Conservation (phyloP, 306 rosid genomes). For the Cucurbita maxima region DNA sequence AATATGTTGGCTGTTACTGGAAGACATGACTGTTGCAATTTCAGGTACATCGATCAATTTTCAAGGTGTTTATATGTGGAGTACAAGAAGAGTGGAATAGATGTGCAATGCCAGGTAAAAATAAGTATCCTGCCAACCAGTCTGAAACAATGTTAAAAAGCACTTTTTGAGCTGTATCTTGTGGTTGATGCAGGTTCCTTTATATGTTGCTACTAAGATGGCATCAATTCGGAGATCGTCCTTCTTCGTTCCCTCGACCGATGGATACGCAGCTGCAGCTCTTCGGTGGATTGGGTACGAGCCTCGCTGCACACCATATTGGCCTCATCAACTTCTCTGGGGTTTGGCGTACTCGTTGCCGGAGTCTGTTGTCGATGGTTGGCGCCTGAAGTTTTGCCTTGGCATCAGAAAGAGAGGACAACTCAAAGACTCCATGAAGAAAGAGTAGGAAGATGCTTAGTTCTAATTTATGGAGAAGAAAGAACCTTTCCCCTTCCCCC, state of each 20-base stretch:
- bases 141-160: background rate
- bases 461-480: background rate
- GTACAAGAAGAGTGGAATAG: constrained; percentile 87
- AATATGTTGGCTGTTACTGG: background rate
- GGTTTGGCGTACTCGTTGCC: constrained; percentile 47
- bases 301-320: constrained; percentile 91
- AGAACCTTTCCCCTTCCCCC: background rate
- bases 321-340: constrained; percentile 89
- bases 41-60: constrained; percentile 89
- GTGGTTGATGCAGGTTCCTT: constrained; percentile 44
- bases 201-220: constrained; percentile 97
- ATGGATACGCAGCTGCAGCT: constrained; percentile 66
- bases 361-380: constrained; percentile 41
- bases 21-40: background rate
- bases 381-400: constrained; percentile 65
- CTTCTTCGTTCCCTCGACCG: constrained; percentile 76
- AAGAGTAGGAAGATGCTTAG: background rate
- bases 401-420: constrained; percentile 74
- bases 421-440: constrained; percentile 49
- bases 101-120: constrained; percentile 95
- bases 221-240: constrained; percentile 85
- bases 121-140: background rate
- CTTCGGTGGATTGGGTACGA: constrained; percentile 74
- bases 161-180: background rate
- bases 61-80: constrained; percentile 85